These are phyloP conservation scores for Haplographium delicatum DNA, from an alignment of 495 filamentous ascomycete species.

Conservation along the genomic window DNA sequence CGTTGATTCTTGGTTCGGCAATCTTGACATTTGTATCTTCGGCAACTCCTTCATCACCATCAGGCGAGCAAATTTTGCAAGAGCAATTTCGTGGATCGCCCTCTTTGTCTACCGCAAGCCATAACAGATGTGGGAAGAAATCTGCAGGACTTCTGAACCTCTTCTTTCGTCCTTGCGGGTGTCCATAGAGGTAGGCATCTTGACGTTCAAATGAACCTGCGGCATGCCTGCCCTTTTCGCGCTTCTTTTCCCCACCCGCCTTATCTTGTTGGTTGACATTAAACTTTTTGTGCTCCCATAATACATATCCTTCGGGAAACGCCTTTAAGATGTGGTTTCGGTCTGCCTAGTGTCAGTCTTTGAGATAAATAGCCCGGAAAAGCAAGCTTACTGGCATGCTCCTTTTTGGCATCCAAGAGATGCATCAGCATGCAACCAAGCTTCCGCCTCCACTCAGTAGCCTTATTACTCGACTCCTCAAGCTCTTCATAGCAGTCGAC, in stretches of 20 bases:
- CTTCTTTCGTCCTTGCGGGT: constrained; percentile 53
- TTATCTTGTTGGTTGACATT: constrained; percentile 16
- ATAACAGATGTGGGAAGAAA: constrained; percentile 58
- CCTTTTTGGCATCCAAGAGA: constrained; percentile 34
- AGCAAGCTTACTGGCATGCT: constrained; percentile 27
- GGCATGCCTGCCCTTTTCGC: constrained; percentile 22
- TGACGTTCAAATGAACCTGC: constrained; percentile 36
- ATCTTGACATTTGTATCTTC: background rate
- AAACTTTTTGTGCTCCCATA: constrained; percentile 52
- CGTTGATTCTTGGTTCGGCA: background rate
- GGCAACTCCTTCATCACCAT: constrained; percentile 11
- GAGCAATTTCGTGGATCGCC: constrained; percentile 52
- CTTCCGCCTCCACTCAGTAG: constrained; percentile 50
- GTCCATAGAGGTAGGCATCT: constrained; percentile 59
- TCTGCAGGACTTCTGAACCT: constrained; percentile 53
- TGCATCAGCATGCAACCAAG: constrained; percentile 46
- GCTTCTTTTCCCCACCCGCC: constrained; percentile 3
- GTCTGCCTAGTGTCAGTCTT: constrained; percentile 28
- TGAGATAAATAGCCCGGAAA: background rate
- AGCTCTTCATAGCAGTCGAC: constrained; percentile 42
- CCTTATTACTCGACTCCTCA: constrained; percentile 35
- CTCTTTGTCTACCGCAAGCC: constrained; percentile 47
- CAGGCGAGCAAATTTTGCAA: constrained; percentile 33
- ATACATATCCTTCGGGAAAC: constrained; percentile 51
- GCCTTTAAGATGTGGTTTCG: constrained; percentile 43